Conservation (phyloP, 2,329 filamentous ascomycete species). For the Xylaria sp. region DNA sequence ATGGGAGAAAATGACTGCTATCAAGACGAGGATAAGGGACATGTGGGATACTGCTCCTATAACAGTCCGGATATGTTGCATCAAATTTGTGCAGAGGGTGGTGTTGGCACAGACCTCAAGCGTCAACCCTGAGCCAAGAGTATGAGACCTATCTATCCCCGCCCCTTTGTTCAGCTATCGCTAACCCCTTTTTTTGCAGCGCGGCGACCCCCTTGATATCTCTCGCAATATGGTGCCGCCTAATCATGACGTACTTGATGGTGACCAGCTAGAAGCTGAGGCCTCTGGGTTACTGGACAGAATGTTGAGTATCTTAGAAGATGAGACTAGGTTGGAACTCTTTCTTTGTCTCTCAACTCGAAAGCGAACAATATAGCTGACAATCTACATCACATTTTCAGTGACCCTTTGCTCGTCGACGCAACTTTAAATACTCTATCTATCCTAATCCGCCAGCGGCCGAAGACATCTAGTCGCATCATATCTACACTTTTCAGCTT, state of each 20-base stretch:
- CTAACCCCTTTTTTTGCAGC: constrained; percentile 51
- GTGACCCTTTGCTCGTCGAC: constrained; percentile 88
- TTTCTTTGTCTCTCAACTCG: neutral
- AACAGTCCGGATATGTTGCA: constrained; percentile 89
- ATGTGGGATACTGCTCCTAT: constrained; percentile 85
- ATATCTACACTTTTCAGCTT: constrained; percentile 87
- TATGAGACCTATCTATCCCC: constrained; percentile 57
- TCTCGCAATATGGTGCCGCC: constrained; percentile 87
- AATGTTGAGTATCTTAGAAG: constrained; percentile 85
- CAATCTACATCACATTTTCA: constrained; percentile 53
- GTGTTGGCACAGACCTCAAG: constrained; percentile 93
- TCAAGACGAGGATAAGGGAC: constrained; percentile 88
- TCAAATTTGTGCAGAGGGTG: constrained; percentile 96
- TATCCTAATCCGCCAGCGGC: constrained; percentile 82
- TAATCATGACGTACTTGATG: constrained; percentile 82
- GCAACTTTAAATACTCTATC: constrained; percentile 91
- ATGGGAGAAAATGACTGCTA: constrained; percentile 88
- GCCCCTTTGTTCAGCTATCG: constrained; percentile 2
- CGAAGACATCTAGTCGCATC: constrained; percentile 85
- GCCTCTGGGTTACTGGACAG: constrained; percentile 90
- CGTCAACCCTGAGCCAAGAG: constrained; percentile 81
- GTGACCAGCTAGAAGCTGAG: constrained; percentile 88
- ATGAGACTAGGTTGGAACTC: constrained; percentile 76
- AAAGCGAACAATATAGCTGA: neutral
- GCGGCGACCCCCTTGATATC: constrained; percentile 72